Conservation (phyloP, 768 basidiomycete species). For the Lactifluus subvellereus region DNA sequence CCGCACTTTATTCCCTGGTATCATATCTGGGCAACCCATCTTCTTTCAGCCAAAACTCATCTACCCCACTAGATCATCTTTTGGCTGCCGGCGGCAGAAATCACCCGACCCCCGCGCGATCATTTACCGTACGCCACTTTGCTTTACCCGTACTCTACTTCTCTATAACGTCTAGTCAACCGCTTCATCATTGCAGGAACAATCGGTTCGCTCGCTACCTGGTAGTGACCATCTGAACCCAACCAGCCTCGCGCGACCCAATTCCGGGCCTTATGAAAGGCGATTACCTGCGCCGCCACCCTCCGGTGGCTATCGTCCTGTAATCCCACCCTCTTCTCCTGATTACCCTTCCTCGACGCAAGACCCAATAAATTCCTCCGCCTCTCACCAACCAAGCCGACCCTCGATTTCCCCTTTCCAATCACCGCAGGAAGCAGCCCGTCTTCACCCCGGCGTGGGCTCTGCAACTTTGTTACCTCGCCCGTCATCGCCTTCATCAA, state of each 20-base stretch:
- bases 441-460: conserved; percentile 11
- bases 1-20: conserved; percentile 31
- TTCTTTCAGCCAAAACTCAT: conserved; percentile 12
- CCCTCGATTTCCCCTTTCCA: conserved; percentile 11
- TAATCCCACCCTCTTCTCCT: background rate
- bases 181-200: conserved; percentile 4
- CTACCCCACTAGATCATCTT: conserved; percentile 21
- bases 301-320: conserved; percentile 15
- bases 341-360: background rate
- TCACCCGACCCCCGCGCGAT: background rate
- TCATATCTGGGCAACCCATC: conserved; percentile 15
- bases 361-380: conserved; percentile 1
- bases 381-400: conserved; percentile 2
- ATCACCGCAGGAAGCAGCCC: conserved; percentile 9
- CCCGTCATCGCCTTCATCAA: conserved; percentile 20
- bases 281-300: background rate
- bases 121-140: conserved; percentile 4
- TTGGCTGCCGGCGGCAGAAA: conserved; percentile 16
- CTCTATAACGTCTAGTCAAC: background rate
- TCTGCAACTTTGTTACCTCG: conserved; percentile 3
- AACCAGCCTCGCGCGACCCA: background rate
- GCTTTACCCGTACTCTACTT: background rate
- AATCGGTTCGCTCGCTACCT: conserved; percentile 7
- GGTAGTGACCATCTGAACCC: background rate
- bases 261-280: conserved; percentile 10